Conservation (phyloP, 1,139 yeast species). For the Magnusiomyces fungicola region DNA sequence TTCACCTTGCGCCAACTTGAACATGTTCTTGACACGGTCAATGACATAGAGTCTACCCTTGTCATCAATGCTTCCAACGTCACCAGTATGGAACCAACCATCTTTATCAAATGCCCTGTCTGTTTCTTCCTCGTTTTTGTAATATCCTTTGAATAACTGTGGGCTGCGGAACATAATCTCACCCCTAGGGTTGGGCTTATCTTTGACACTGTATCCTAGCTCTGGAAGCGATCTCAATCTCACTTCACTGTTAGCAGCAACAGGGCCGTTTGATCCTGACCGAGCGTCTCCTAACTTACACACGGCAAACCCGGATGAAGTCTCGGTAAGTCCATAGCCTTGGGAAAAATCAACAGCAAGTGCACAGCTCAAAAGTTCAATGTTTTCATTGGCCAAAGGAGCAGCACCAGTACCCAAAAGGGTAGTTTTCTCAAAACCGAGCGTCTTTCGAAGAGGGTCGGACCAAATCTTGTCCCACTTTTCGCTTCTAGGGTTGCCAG, state of each 20-base stretch:
- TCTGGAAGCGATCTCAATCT: slow-evolving; percentile 58
- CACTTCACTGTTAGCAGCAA: slow-evolving; percentile 46
- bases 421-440: slow-evolving; percentile 49
- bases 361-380: slow-evolving; percentile 52
- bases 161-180: slow-evolving; percentile 64
- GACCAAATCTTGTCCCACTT: slow-evolving; percentile 45
- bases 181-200: slow-evolving; percentile 43
- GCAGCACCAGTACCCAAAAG: slow-evolving; percentile 59
- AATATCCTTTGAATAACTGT: slow-evolving; percentile 53
- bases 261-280: slow-evolving; percentile 56
- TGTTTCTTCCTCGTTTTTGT: slow-evolving; percentile 49
- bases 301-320: slow-evolving; percentile 55
- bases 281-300: slow-evolving; percentile 41
- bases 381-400: slow-evolving; percentile 56
- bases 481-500: slow-evolving; percentile 32
- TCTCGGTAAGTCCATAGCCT: slow-evolving; percentile 74
- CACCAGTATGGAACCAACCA: slow-evolving; percentile 77
- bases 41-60: slow-evolving; percentile 53
- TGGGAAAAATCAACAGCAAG: slow-evolving; percentile 53
- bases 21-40: slow-evolving; percentile 73
- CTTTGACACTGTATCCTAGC: slow-evolving; percentile 53
- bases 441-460: slow-evolving; percentile 43
- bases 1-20: slow-evolving; percentile 75
- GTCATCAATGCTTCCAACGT: slow-evolving; percentile 50
- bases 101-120: slow-evolving; percentile 47